Percentiles rank a stretch among this genome's conserved stretches.
These are phyloP conservation scores for Dinochytrium kinnereticum DNA, from an alignment of 371 early-diverging fungal genomes.

Conservation along the genomic window DNA sequence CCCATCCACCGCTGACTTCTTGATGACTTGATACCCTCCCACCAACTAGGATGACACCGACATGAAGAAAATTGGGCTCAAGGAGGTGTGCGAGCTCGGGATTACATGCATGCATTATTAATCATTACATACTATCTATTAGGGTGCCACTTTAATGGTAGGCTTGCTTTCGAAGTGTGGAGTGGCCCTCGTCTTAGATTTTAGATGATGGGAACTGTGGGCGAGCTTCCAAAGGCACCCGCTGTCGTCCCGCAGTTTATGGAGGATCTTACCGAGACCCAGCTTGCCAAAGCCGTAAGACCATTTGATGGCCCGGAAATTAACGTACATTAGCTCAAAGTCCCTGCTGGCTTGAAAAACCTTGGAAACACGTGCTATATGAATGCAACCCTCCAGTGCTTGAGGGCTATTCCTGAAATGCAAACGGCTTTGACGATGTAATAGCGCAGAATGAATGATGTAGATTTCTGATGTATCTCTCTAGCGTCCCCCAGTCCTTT, in stretches of 20 bases:
- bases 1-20: too few species aligned
- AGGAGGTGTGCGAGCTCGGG: conserved; percentile 63
- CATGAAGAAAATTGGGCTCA: conserved; percentile 68
- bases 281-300: conserved; percentile 82
- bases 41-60: conserved; percentile 84
- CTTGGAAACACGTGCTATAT: conserved; percentile 99
- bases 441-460: background rate
- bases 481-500: conserved; percentile 18
- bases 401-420: conserved; percentile 89
- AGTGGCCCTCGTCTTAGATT: conserved; percentile 41
- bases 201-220: conserved; percentile 95
- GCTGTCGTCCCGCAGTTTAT: conserved; percentile 73
- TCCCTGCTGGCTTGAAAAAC: conserved; percentile 90
- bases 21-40: too few species aligned
- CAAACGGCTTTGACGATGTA: conserved; percentile 64
- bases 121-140: conserved; percentile 57
- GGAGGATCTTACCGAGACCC: conserved; percentile 90
- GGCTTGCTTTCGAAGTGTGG: background rate
- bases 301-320: background rate
- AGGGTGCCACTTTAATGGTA: conserved; percentile 6
- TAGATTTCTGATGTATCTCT: background rate
- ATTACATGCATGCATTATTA: conserved; percentile 11
- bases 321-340: conserved; percentile 52
- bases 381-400: conserved; percentile 97
- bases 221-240: conserved; percentile 82